A percentile compares a stretch with the other conserved stretches of the same genome.
These are phyloP conservation scores for Salix koriyanagi DNA, from an alignment of 345 rosid genomes.

Conservation along the genomic window DNA sequence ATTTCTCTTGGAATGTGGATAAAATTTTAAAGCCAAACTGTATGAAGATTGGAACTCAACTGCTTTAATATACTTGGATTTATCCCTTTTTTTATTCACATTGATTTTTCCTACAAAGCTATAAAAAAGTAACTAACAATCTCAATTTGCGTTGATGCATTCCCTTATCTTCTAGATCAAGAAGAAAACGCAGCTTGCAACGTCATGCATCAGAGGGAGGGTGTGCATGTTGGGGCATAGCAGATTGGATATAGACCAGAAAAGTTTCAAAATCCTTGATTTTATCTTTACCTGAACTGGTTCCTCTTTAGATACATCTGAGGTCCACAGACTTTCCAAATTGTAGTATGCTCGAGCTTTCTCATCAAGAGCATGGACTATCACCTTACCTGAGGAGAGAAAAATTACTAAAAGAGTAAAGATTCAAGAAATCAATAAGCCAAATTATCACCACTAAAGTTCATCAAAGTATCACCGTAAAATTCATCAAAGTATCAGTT, in stretches of 20 bases:
- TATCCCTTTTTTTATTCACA: background rate
- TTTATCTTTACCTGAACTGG: constrained; percentile 39
- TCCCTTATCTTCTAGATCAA: background rate
- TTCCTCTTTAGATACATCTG: constrained; percentile 31
- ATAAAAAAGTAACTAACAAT: background rate
- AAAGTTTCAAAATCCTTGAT: background rate
- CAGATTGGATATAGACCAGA: background rate
- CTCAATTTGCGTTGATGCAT: background rate
- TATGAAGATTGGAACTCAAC: background rate
- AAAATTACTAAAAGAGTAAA: background rate
- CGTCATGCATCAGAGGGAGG: background rate
- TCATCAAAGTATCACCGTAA: background rate
- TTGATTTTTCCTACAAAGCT: too few species aligned
- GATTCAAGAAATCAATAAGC: background rate
- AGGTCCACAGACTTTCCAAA: constrained; percentile 65
- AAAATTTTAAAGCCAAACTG: background rate
- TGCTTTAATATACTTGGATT: background rate
- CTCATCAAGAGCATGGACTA: constrained; percentile 91
- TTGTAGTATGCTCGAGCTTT: constrained; percentile 81
- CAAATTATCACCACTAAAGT: background rate
- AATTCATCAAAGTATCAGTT: background rate
- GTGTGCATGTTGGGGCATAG: background rate
- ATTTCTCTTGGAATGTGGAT: background rate
- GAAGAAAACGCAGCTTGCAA: background rate
- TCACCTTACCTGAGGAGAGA: constrained; percentile 53